A percentile compares a stretch with the other conserved stretches of the same genome.
Evolutionary conservation across 2,329 filamentous ascomycete species (phyloP).

Genomic region (Blumeria graminis): DNA sequence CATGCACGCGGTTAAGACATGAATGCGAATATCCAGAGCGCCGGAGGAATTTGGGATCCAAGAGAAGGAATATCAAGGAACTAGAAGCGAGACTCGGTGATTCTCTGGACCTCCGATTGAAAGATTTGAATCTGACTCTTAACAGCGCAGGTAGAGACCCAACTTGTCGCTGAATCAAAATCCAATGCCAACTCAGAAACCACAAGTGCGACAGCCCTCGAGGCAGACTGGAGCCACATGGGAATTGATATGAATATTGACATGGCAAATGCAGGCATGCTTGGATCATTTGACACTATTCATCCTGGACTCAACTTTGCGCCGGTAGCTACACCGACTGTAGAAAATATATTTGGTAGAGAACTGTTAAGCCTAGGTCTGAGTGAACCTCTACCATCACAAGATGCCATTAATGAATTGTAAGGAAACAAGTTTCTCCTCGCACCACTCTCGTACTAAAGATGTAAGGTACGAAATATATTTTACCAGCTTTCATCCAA

Average conservation of each 20-base stretch:
- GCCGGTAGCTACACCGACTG: neutral
- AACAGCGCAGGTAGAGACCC: conserved; percentile 60
- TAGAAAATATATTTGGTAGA: conserved; percentile 23
- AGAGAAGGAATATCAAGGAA: conserved; percentile 74
- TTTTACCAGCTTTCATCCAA: conserved; percentile 50
- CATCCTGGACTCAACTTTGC: conserved; percentile 5
- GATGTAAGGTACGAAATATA: conserved; percentile 39
- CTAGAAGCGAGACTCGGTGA: conserved; percentile 68
- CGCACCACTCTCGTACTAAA: conserved; percentile 3
- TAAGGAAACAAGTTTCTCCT: conserved; percentile 19
- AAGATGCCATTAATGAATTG: conserved; percentile 65
- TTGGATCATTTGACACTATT: conserved; percentile 7
- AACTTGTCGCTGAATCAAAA: conserved; percentile 28
- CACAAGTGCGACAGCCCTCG: conserved; percentile 1
- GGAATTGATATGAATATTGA: conserved; percentile 11
- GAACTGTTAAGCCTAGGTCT: conserved; percentile 57
- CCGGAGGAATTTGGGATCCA: conserved; percentile 66
- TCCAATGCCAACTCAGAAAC: conserved; percentile 2
- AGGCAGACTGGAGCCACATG: conserved; percentile 8
- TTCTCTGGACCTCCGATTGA: conserved; percentile 6
- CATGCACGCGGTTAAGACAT: conserved; percentile 49
- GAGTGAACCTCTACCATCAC: conserved; percentile 56
- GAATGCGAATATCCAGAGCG: conserved; percentile 79
- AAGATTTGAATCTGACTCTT: conserved; percentile 19
- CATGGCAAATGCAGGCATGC: conserved; percentile 6